Conservation (phyloP, 805 yeast genomes). For the Ogataea parapolymorpha region DNA sequence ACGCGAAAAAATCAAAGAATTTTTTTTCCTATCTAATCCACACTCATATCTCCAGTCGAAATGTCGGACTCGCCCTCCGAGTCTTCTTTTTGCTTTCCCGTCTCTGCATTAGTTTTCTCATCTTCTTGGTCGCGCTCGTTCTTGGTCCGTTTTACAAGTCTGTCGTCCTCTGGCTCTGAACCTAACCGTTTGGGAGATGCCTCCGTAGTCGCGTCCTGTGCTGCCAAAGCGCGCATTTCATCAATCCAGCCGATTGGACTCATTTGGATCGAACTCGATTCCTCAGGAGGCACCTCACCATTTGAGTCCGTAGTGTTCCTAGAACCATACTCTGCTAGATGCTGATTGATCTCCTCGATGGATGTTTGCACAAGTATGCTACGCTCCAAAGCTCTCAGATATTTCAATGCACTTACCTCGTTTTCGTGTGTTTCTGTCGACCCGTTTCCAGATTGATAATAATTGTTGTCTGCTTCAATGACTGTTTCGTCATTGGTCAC, state of each 20-base stretch:
- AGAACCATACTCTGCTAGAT: constrained; percentile 19
- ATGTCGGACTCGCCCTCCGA: background rate
- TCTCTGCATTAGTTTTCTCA: constrained; percentile 1
- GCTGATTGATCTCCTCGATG: constrained; percentile 18
- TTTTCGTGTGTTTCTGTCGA: background rate
- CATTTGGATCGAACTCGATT: constrained; percentile 16
- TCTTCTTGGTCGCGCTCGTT: constrained; percentile 11
- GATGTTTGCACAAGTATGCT: constrained; percentile 25
- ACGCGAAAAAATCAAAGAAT: constrained; percentile 1
- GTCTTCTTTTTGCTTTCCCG: background rate
- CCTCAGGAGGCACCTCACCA: constrained; percentile 2
- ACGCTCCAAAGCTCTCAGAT: constrained; percentile 24
- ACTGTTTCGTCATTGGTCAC: constrained; percentile 17
- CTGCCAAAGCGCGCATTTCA: too few relatives aligned
- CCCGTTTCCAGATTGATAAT: constrained; percentile 9
- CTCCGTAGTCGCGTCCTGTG: constrained; percentile 2
- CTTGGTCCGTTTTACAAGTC: constrained; percentile 19
- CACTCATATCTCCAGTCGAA: constrained; percentile 11
- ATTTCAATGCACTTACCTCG: constrained; percentile 25
- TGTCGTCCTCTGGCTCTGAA: constrained; percentile 8
- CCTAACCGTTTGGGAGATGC: constrained; percentile 20
- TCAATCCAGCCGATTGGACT: constrained; percentile 18
- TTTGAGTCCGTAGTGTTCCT: constrained; percentile 9
- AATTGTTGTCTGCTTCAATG: constrained; percentile 15
- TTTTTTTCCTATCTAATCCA: constrained; percentile 9